These are phyloP conservation scores for Phytophthora multivora DNA, from an alignment of 352 stramenopile genomes.

Conservation along the genomic window DNA sequence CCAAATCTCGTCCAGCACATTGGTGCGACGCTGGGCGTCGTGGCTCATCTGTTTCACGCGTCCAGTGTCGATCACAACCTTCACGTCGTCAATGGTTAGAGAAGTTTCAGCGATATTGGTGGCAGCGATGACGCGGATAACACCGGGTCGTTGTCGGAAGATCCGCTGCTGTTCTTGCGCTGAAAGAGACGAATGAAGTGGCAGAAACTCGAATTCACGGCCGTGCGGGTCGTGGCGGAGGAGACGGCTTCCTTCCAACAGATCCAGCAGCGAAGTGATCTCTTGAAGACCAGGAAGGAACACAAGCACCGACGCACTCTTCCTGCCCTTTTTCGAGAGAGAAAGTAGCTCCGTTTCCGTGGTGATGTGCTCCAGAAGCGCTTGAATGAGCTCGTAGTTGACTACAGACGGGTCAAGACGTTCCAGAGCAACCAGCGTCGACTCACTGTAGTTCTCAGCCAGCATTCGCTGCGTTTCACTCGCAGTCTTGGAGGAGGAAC, in stretches of 20 bases:
- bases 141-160: slow-evolving; percentile 72
- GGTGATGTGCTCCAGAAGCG: slow-evolving; percentile 86
- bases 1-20: slow-evolving; percentile 90
- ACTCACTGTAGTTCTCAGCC: slow-evolving; percentile 81
- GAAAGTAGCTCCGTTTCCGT: slow-evolving; percentile 55
- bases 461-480: slow-evolving; percentile 27
- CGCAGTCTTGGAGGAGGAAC: slow-evolving; percentile 27
- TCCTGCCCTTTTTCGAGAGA: slow-evolving; percentile 8
- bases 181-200: slow-evolving; percentile 94
- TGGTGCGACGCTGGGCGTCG: slow-evolving; percentile 83
- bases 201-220: slow-evolving; percentile 75
- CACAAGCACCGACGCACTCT: slow-evolving; percentile 92
- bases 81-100: slow-evolving; percentile 95
- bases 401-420: slow-evolving; percentile 91
- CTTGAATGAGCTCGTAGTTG: slow-evolving; percentile 94
- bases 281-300: slow-evolving; percentile 96
- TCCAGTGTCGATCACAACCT: slow-evolving; percentile 96
- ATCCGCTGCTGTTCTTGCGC: slow-evolving; percentile 93
- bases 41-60: slow-evolving; percentile 93
- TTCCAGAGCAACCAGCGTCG: slow-evolving; percentile 83
- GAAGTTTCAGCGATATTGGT: slow-evolving; percentile 98
- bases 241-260: slow-evolving; percentile 63
- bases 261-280: slow-evolving; percentile 88
- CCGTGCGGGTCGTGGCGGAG: slow-evolving; percentile 42
- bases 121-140: slow-evolving; percentile 94